These are phyloP conservation scores for Aureobasidium sp. DNA, from an alignment of 2,329 filamentous ascomycete genomes.

Conservation along the genomic window DNA sequence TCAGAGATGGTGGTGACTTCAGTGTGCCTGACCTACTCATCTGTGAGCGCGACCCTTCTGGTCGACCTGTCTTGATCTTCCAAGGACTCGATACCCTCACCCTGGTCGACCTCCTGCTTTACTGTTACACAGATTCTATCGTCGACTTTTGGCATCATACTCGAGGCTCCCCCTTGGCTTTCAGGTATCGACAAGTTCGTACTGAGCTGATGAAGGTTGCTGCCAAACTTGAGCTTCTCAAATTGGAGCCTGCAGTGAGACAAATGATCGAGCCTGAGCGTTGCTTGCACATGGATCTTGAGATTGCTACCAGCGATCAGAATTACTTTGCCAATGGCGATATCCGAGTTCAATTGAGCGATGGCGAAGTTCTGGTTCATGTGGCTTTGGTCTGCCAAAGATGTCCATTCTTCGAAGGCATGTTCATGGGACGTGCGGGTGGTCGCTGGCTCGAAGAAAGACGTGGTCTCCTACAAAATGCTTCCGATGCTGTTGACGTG, in stretches of 20 bases:
- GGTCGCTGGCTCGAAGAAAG: slow-evolving; percentile 76
- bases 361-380: slow-evolving; percentile 61
- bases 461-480: slow-evolving; percentile 39
- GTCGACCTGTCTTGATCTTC: slow-evolving; percentile 55
- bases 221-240: slow-evolving; percentile 58
- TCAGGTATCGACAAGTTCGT: slow-evolving; percentile 70
- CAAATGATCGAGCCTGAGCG: slow-evolving; percentile 59
- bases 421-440: slow-evolving; percentile 80
- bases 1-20: slow-evolving; percentile 42
- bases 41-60: slow-evolving; percentile 44
- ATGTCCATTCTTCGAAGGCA: slow-evolving; percentile 84
- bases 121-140: slow-evolving; percentile 69
- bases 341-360: slow-evolving; percentile 70
- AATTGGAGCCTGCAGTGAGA: slow-evolving; percentile 68
- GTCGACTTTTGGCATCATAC: slow-evolving; percentile 84
- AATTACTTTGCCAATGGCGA: slow-evolving; percentile 73
- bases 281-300: slow-evolving; percentile 62
- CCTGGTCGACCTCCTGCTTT: slow-evolving; percentile 70
- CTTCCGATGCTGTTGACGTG: slow-evolving; percentile 52
- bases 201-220: slow-evolving; percentile 83
- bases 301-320: slow-evolving; percentile 57
- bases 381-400: slow-evolving; percentile 71
- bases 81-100: slow-evolving; percentile 66
- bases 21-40: slow-evolving; percentile 52
- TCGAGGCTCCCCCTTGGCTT: slow-evolving; percentile 56